Evolutionary conservation across 176 grass and related monocot genomes (phyloP), one percentile per base, ranked within the genome.

Genomic region (Musa schizocarpa): DNA sequence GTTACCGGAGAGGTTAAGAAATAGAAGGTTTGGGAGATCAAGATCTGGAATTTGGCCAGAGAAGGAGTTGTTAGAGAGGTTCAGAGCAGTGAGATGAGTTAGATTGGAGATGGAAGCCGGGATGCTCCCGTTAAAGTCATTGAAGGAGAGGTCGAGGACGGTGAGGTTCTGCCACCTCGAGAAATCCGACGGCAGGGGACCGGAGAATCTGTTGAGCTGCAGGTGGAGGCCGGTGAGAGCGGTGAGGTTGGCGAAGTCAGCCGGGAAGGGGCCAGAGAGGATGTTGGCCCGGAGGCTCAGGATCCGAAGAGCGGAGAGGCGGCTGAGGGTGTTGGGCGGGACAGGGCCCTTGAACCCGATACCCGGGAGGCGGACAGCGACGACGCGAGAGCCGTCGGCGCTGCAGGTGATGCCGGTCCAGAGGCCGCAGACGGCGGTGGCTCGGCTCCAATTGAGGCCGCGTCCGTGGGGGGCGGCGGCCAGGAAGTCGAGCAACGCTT

Each of bases 371-470:
- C 65, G 96, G 0, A 99, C 76, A 59, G 74, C 91, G 5, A 87
- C 22, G 65, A 99, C 77, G 78, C 86, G 88, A 1, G 91, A 0
- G 17, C 55, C 78, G 74, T 92, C 81, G 51, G 73, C 17, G 84
- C 61, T 89, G 96, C 96, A 99, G 43, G 91, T 89, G 51, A 99
- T 85, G 0, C 96, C 96, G 1, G 88, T 94, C 96, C 96, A 99
- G 56, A 66, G 69, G 50, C 24, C 78, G 74, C 96, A 99, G 21
- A 87, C 86, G 48, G 79, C 63, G 7, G 43, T 80, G 57, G 54
- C 1, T 4, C 68, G 4, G 26, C 66, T 9, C 95, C 95, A 99
- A 86, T 99, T 92, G 73, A 99, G 82, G 69, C 68, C 69, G 63
- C 43, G 76, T 1, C 58, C 77, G 76, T 34, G 77, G 66, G n/a